phyloP scores from a whole-genome alignment of 306 rosid genomes.

The Castanospermum australe region DNA sequence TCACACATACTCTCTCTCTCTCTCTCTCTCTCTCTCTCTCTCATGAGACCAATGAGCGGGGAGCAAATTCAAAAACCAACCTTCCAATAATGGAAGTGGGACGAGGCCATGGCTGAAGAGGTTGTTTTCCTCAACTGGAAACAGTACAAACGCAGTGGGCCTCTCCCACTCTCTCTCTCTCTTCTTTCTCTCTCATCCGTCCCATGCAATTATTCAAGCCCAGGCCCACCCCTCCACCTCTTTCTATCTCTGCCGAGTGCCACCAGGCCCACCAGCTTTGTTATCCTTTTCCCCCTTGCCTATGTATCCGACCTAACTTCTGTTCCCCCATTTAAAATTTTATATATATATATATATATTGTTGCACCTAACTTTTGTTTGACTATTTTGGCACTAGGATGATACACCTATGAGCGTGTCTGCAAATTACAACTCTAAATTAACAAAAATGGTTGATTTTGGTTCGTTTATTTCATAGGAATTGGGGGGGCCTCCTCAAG shows the following conservation, averaged over 20 bases:
- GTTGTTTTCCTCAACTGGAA: conserved; percentile 55
- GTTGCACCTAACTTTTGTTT: conserved; percentile 23
- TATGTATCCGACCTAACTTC: conserved; percentile 32
- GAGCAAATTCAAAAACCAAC: conserved; percentile 29
- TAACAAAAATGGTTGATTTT: conserved; percentile 30
- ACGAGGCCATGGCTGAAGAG: conserved; percentile 49
- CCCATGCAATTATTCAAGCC: conserved; percentile 52
- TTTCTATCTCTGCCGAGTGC: conserved; percentile 5
- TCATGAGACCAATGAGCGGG: conserved; percentile 8
- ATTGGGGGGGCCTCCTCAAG: conserved; percentile 1
- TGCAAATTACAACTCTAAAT: conserved; percentile 24
- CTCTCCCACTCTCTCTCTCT: conserved; percentile 25
- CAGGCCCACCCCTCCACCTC: conserved; percentile 61
- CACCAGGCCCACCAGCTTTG: conserved; percentile 61
- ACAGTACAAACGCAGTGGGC: conserved; percentile 50
- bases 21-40: not conserved
- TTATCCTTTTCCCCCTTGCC: conserved; percentile 34
- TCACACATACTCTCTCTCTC: not conserved
- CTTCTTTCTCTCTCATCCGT: not conserved
- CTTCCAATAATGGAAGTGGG: conserved; percentile 76
- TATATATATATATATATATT: too few species aligned
- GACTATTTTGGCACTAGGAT: conserved; percentile 29
- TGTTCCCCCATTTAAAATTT: conserved; percentile 2
- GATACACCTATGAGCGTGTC: conserved; percentile 18
- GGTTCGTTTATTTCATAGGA: not conserved